Base-by-base conservation (phyloP, 116 monocot species). In the Phalaenopsis hybrid region DNA sequence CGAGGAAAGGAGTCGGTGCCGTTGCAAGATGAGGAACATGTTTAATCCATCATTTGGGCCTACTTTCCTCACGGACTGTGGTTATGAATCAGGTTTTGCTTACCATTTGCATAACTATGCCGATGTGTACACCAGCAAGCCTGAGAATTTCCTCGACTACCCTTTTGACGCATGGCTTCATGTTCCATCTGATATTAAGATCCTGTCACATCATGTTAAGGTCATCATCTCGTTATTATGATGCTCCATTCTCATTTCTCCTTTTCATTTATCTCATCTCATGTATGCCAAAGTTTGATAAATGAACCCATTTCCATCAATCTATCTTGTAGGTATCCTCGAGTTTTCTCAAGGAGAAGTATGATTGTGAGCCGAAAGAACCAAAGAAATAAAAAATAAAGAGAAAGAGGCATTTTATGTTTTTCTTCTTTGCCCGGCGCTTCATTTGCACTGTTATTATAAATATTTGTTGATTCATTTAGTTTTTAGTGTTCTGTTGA, bases 121-220 rank as follows among this genome's bases (percentile, higher is more conserved):
- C 44, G 95, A 98, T 84, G 89, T 98, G 3, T 98, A 98, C 55
- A 98, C 95, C 2, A 98, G 98, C 77, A 95, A 98, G 73, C 92
- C 95, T 2, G 98, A 93, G 70, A 98, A 98, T 79, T 95, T 98
- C 81, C 21, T 95, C 81, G 58, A 79, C 18, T 92, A 92, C 78
- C 79, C 90, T 33, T 78, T 88, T 4, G 91, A 98, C 59, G 85
- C 93, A 58, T 98, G 98, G 98, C 89, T 98, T 79, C 93, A 98
- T 82, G 91, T 88, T 21, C 98, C 95, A 21, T 95, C 81, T 75
- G 98, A 98, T 84, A 82, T 98, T 78, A 98, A 98, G 61, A 98
- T 98, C 80, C 93, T 98, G 95, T 95, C 95, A 21, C 98, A 98
- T 91, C 91, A 98, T 88, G 89, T 95, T 31, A 98, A 95, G 92